These are phyloP conservation scores for Biscutella auriculata DNA, from an alignment of 441 rosid species.

Conservation along the genomic window DNA sequence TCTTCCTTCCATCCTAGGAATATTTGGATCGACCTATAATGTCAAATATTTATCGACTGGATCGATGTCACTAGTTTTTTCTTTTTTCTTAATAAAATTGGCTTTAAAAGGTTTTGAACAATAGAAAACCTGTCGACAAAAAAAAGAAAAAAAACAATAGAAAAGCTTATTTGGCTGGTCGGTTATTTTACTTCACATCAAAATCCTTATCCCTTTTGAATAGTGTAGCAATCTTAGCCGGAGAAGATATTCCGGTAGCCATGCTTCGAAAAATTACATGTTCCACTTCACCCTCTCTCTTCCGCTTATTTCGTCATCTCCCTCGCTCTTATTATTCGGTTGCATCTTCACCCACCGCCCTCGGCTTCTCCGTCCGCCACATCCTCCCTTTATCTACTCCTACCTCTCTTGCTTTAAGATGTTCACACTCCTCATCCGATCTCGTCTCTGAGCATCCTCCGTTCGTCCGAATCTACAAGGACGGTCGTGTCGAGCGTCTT, in stretches of 20 bases:
- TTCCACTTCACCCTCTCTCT: not conserved
- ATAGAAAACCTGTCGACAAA: too few species aligned
- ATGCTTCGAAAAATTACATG: constrained; percentile 7
- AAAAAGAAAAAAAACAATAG: too few species aligned
- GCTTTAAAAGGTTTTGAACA: too few species aligned
- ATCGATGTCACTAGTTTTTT: too few species aligned
- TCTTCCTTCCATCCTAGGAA: too few species aligned
- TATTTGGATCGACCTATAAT: too few species aligned
- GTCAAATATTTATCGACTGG: too few species aligned
- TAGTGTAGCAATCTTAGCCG: not conserved
- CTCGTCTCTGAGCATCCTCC: constrained; percentile 27
- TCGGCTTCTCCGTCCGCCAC: not conserved
- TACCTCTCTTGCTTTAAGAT: not conserved
- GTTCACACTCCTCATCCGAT: constrained; percentile 20
- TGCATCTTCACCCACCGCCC: not conserved
- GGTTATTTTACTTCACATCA: too few species aligned
- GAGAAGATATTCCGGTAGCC: not conserved
- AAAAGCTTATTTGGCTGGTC: too few species aligned
- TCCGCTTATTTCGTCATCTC: not conserved
- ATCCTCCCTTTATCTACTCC: not conserved
- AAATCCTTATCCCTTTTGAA: too few species aligned
- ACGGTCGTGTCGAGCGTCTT: constrained; percentile 36
- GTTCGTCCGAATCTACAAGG: constrained; percentile 22
- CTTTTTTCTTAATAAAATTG: too few species aligned
- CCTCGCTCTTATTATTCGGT: not conserved